Evolutionary conservation across 306 rosid species (phyloP), one percentile per base, ranked within the genome.

Genomic region (Corylus avellana): DNA sequence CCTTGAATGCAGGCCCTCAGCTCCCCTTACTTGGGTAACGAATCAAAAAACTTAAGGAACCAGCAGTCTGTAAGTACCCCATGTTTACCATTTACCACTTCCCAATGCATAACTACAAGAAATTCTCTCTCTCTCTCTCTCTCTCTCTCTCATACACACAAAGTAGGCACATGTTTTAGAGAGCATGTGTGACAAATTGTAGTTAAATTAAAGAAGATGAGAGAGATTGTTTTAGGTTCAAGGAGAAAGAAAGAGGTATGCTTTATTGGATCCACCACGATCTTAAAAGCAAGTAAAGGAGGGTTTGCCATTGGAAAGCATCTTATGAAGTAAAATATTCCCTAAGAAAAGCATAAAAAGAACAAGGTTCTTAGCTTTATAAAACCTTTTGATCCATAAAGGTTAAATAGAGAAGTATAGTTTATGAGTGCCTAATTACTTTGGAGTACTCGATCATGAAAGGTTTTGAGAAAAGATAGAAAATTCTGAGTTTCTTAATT

Each of bases 1-100:
- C 80, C 63, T 68, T 66, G 72, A 29, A 73, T 78, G 84, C 97
- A 94, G 97, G 94, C 94, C 53, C 96, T 90, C 37, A 94, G 94
- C 79, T 86, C 88, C 74, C 98, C 98, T 85, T 90, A 92, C 90
- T 70, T 90, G 80, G 86, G 85, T 42, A 84, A 62, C 81, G 89
- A 88, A 70, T 84, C 96, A 63, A 87, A 90, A 79, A 84, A 73
- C 90, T 79, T 59, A 64, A 86, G 87, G 85, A 90, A 84, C 76
- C 90, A 87, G 53, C 91, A 70, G 20, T 75, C 79, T 83, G 97
- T 92, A 80, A 88, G 94, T 80, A 63, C 70, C 66, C 78, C 35
- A 80, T 80, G 39, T 62, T 1, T 42, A 9, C 74, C 73, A 69
- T 75, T 81, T 74, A 35, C 81, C 91, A 81, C 74, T 81, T 78